Evolutionary conservation across 345 rosid genomes (phyloP), one percentile per base, ranked within the genome.

Genomic region (Geranium rotundifolium): DNA sequence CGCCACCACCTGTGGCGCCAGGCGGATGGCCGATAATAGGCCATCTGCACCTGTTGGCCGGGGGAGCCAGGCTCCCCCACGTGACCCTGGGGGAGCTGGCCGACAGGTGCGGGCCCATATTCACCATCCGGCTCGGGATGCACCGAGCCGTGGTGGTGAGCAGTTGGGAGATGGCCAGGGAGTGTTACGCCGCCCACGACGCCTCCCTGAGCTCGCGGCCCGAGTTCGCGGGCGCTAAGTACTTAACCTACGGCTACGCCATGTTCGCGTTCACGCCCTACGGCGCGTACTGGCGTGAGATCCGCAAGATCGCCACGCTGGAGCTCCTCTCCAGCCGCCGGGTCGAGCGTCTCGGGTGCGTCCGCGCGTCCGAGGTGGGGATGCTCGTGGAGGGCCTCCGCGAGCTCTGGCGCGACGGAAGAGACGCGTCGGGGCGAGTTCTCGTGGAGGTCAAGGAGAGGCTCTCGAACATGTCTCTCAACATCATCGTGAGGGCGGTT

Each of bases 291-390:
- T 80, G 84, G 79, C 77, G 75, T 9, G 70, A 75, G 2, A 17
- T 66, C 20, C 77, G 80, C 10, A 80, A 80, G 73, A 59, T 77
- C 9, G 59, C 69, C 15, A 66, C 65, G 1, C 60, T 68, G 0
- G 69, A 77, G 54, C 72, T 77, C 20, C 77, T 80, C 54, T 75
- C 81, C 4, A 65, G 52, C 66, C 74, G 64, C 50, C 69, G 77
- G 49, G 37, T 81, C 0, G 71, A 77, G 58, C 66, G 39, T 56
- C 56, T 81, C 37, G 78, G 54, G 50, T 59, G 58, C 29, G 41
- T 63, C 17, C 69, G 75, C 0, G 71, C 68, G 30, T 71, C 70
- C 0, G 82, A 76, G 60, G 70, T 75, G 17, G 59, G 60, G n/a
- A 17, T 29, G 10, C 49, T 58, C 13, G 1, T 69, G 0, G 73